A percentile compares a stretch with the other conserved stretches of the same genome.
phyloP scores from a whole-genome alignment of 129 eudicot species.

The Chrysanthemum makinoi region DNA sequence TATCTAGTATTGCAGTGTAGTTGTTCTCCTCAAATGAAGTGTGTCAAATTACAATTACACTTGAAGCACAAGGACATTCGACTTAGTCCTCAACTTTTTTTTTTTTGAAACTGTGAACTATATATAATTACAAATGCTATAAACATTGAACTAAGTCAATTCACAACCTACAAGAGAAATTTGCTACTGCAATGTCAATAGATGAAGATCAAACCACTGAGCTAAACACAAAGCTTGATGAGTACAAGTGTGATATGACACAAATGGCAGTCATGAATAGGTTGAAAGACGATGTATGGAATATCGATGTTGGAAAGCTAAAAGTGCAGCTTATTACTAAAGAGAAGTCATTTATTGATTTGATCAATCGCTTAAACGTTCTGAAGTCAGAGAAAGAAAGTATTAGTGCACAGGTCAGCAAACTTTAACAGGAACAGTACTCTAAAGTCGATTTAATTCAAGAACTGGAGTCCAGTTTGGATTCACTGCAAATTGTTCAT shows the following conservation, averaged over 20 bases:
- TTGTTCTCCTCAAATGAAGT: no score
- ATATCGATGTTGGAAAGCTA: slow-evolving; percentile 33
- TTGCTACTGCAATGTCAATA: slow-evolving; percentile 33
- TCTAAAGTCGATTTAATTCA: slow-evolving; percentile 33
- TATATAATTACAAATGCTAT: no score
- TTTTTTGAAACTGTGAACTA: no score
- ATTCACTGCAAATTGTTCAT: slow-evolving; percentile 18
- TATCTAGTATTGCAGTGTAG: no score
- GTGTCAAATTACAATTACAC: no score
- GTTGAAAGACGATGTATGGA: slow-evolving; percentile 30
- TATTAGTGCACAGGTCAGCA: slow-evolving; percentile 43
- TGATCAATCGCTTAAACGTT: slow-evolving; percentile 25
- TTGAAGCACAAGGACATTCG: no score
- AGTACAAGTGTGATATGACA: slow-evolving; percentile 27
- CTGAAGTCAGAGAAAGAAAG: slow-evolving; percentile 57
- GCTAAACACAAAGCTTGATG: slow-evolving; percentile 33
- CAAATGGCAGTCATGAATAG: slow-evolving; percentile 39
- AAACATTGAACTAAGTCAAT: slow-evolving; percentile 28
- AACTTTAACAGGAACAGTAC: slow-evolving; percentile 42
- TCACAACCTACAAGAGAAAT: slow-evolving; percentile 43
- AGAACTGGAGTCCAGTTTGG: slow-evolving; percentile 38
- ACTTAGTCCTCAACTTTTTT: slow-evolving; percentile 17
- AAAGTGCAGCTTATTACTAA: slow-evolving; percentile 36
- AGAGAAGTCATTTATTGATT: slow-evolving; percentile 16
- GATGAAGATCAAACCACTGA: slow-evolving; percentile 44